Percentiles rank a stretch among this genome's conserved stretches.
Evolutionary conservation across 2,329 filamentous ascomycete species (phyloP).

Genomic region (Hypoxylon sp.): DNA sequence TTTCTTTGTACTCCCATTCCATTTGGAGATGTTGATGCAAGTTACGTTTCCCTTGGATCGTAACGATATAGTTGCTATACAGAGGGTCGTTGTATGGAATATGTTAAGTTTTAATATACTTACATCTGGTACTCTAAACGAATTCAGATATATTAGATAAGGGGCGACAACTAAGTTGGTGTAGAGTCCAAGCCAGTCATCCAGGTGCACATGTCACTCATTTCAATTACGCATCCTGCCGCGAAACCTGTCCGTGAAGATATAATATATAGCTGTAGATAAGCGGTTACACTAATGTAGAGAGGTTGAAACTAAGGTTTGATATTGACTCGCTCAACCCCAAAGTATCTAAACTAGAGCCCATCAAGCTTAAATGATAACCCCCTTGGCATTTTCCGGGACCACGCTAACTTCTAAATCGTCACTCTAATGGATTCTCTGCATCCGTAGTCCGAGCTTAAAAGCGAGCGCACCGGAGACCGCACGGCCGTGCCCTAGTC

Average conservation of each 20-base stretch:
- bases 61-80: too few relatives aligned
- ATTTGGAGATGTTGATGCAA: too few relatives aligned
- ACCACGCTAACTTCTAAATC: background rate
- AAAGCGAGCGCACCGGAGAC: background rate
- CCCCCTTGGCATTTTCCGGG: background rate
- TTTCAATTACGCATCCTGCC: background rate
- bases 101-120: too few relatives aligned
- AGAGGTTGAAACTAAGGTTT: conserved; percentile 3
- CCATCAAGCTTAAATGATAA: background rate
- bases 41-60: too few relatives aligned
- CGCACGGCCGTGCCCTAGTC: background rate
- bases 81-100: too few relatives aligned
- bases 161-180: background rate
- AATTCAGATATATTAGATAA: background rate
- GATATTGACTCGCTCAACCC: background rate
- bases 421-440: background rate
- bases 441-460: background rate
- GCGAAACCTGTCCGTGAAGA: background rate
- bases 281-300: background rate
- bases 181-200: background rate
- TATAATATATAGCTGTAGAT: background rate
- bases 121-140: background rate
- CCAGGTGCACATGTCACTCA: background rate
- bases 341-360: background rate
- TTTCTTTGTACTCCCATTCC: background rate